Evolutionary conservation across 257 asterid genomes (phyloP).

Genomic region (Euphrasia confusa): DNA sequence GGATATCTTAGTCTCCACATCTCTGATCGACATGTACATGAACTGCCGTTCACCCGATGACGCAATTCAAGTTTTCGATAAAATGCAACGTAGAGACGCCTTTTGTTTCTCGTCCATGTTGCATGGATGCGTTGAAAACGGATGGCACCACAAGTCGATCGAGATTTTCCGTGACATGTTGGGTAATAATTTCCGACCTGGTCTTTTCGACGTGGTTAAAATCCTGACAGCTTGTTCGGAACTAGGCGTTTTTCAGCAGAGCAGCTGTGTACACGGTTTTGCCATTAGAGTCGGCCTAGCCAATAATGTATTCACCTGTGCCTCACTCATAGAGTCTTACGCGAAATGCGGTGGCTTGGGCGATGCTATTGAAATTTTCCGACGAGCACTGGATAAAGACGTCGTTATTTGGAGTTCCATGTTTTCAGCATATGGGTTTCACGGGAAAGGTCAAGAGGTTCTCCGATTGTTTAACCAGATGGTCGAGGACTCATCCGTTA

Average conservation of each 20-base stretch:
- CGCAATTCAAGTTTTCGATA: constrained; percentile 47
- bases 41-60: constrained; percentile 56
- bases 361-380: constrained; percentile 44
- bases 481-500: constrained; percentile 36
- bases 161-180: constrained; percentile 50
- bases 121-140: constrained; percentile 55
- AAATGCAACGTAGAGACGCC: constrained; percentile 50
- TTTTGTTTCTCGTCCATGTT: constrained; percentile 50
- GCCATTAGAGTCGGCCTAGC: constrained; percentile 41
- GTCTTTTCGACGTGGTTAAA: constrained; percentile 44
- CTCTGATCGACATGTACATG: constrained; percentile 83
- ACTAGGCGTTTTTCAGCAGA: constrained; percentile 53
- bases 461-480: constrained; percentile 46
- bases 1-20: constrained; percentile 56
- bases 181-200: constrained; percentile 37
- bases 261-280: constrained; percentile 57
- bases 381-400: constrained; percentile 34
- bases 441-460: constrained; percentile 61
- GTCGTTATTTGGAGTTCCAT: constrained; percentile 72
- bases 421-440: constrained; percentile 64
- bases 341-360: constrained; percentile 76
- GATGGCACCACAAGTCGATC: constrained; percentile 37
- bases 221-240: constrained; percentile 65
- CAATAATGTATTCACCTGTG: constrained; percentile 33
- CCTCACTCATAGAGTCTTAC: constrained; percentile 67